phyloP scores from a whole-genome alignment of 345 rosid species.

The Hibiscus syriacus region DNA sequence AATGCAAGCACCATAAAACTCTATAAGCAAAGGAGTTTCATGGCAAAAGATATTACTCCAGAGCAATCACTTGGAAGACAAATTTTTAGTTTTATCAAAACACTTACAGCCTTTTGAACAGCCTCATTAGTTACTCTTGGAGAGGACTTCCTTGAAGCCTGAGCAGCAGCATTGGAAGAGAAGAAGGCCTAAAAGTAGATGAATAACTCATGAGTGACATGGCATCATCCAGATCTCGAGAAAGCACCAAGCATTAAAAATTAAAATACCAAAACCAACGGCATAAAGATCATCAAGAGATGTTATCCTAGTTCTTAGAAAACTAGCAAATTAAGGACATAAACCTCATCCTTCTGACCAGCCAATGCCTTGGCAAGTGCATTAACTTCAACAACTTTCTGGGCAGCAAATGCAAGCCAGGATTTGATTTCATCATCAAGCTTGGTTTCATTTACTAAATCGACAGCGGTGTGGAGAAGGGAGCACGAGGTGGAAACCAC shows the following conservation, averaged over 20 bases:
- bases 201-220: conserved; percentile 9
- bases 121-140: conserved; percentile 89
- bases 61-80: not conserved
- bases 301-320: not conserved
- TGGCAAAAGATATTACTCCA: not conserved
- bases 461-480: conserved; percentile 97
- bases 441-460: conserved; percentile 79
- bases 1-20: conserved; percentile 14
- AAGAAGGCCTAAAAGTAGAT: conserved; percentile 54
- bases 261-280: not conserved
- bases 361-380: conserved; percentile 88
- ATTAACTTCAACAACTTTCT: conserved; percentile 89
- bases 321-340: not conserved
- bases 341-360: conserved; percentile 86
- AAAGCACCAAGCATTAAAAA: not conserved
- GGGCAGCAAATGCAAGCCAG: conserved; percentile 99
- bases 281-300: not conserved
- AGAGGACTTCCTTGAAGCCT: conserved; percentile 77
- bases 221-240: no score
- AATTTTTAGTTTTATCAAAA: conserved; percentile 7
- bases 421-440: conserved; percentile 82
- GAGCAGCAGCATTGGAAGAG: conserved; percentile 73
- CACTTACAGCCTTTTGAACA: conserved; percentile 90
- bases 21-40: not conserved
- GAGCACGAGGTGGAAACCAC: conserved; percentile 97